Conservation (phyloP, 192 early-diverging fungal species). For the Coemansia sp. region DNA sequence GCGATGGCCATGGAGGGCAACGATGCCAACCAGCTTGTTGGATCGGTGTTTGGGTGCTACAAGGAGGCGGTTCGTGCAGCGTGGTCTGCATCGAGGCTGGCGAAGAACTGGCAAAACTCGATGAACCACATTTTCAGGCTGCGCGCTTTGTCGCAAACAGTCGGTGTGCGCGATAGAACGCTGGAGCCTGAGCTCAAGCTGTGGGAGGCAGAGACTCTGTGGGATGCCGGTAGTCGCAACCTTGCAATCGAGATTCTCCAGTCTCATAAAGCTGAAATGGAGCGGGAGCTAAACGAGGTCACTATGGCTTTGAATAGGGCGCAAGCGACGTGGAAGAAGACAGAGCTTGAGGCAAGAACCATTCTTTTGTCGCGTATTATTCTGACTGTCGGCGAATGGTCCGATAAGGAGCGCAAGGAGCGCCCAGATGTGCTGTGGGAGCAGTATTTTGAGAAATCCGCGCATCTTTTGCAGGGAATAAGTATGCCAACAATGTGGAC, state of each 20-base stretch:
- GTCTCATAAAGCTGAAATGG: constrained; percentile 33
- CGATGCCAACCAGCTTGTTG: background rate
- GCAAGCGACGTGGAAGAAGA: constrained; percentile 10
- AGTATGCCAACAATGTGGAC: constrained; percentile 41
- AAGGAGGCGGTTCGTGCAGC: constrained; percentile 34
- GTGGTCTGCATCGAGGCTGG: constrained; percentile 28
- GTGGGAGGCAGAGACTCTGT: constrained; percentile 54
- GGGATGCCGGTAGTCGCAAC: constrained; percentile 38
- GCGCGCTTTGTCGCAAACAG: constrained; percentile 9
- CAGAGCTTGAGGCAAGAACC: constrained; percentile 27
- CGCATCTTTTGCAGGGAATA: constrained; percentile 27
- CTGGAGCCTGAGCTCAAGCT: constrained; percentile 37
- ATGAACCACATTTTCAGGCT: constrained; percentile 48
- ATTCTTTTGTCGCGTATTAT: constrained; percentile 43
- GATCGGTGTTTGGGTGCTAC: constrained; percentile 19
- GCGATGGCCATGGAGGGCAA: background rate
- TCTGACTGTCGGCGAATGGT: constrained; percentile 48
- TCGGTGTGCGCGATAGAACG: background rate
- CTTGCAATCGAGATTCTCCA: constrained; percentile 45
- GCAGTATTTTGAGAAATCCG: constrained; percentile 47
- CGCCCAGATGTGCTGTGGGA: constrained; percentile 47
- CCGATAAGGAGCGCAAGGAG: constrained; percentile 42
- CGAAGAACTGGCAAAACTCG: constrained; percentile 44
- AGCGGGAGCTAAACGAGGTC: constrained; percentile 12
- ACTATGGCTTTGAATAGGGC: background rate